Evolutionary conservation across 768 basidiomycete species (phyloP), one percentile per base, ranked within the genome.

Genomic region (Daedaleopsis nitida): DNA sequence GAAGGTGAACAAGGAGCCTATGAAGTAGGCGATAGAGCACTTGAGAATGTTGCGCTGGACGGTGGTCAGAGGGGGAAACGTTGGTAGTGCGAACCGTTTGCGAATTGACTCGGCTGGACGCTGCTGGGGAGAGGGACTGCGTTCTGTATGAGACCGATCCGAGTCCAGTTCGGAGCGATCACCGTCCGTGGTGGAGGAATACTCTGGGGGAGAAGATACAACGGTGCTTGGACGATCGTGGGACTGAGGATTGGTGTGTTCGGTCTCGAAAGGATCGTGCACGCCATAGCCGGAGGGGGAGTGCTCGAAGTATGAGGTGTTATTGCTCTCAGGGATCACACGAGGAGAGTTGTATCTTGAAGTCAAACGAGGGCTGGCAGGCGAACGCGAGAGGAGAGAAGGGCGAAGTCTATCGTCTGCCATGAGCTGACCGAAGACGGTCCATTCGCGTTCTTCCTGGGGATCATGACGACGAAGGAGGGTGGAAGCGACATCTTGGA

Each of bases 1-100:
- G 70, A 94, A 98, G 1, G 97, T 99, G 81, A 98, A 99, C 12
- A 98, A 79, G 0, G 92, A 94, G 5, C 83, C 95, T 55, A 98
- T 75, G 65, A 93, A 86, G 74, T 99, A 99, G 0, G 96, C 91
- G 17, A 98, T 78, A 2, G 88, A 83, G 76, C 97, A 99, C 76
- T 98, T 98, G 65, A 96, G 75, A 47, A 97, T 84, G 69, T 92
- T 93, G 43, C 84, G 82, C 58, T 86, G 80, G 32, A 88, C 62
- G 17, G 81, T 64, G 2, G 87, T 75, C 38, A 88, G 64, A 13
- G 74, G 63, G 5, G 81, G 80, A 42, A 68, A 10, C 17, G 27
- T 54, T 17, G 23, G 50, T 7, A 53, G 14, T 5, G 37, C 42
- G 19, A 23, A 58, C 60, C 66, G 58, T 11, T 43, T 39, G 21